phyloP scores from a whole-genome alignment of 1,139 yeast species.

The Sugiyamaella sp. region DNA sequence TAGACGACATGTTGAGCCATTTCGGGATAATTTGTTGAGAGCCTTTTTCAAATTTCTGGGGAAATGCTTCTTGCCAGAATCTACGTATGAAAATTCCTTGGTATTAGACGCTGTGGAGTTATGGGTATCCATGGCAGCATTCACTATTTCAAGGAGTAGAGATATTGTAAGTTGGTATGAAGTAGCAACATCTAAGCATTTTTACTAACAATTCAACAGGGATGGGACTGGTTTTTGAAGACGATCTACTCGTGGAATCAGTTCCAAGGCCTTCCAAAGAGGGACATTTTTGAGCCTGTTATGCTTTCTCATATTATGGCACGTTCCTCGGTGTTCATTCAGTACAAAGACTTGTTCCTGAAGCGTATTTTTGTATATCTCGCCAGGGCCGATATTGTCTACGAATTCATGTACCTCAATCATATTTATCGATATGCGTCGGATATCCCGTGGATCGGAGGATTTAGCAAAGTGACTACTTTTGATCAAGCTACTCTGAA shows the following conservation, averaged over 20 bases:
- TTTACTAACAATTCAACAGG: constrained; percentile 7
- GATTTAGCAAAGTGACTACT: constrained; percentile 6
- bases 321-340: constrained; percentile 7
- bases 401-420: constrained; percentile 19
- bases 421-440: background rate
- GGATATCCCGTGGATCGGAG: constrained; percentile 8
- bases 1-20: background rate
- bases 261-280: constrained; percentile 10
- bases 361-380: constrained; percentile 18
- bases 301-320: constrained; percentile 19
- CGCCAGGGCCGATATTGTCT: constrained; percentile 9
- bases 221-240: constrained; percentile 24
- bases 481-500: constrained; percentile 8
- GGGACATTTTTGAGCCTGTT: constrained; percentile 22
- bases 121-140: constrained; percentile 21
- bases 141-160: constrained; percentile 16
- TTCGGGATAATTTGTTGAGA: constrained; percentile 4
- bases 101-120: constrained; percentile 16
- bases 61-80: constrained; percentile 12
- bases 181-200: background rate
- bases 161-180: constrained; percentile 15
- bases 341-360: constrained; percentile 3
- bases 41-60: constrained; percentile 13
- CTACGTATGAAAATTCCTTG: constrained; percentile 1
- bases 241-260: constrained; percentile 25